These are phyloP conservation scores for Salicornia ramosissima DNA, from an alignment of 148 eudicot species.

Conservation along the genomic window DNA sequence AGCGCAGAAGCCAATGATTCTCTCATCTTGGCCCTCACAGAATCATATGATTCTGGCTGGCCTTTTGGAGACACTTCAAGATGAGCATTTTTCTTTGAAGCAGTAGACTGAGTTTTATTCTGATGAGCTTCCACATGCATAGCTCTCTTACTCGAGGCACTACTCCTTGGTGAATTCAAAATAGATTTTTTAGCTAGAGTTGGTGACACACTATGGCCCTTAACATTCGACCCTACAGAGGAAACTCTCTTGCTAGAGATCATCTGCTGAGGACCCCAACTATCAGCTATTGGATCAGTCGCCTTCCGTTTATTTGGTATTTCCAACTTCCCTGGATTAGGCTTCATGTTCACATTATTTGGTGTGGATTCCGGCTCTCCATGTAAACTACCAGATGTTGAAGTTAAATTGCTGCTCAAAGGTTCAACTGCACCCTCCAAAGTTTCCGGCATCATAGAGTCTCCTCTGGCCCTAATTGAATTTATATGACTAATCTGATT, in stretches of 20 bases:
- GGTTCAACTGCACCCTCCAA: slow-evolving; percentile 35
- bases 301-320: slow-evolving; percentile 60
- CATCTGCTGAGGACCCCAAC: slow-evolving; percentile 27
- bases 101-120: slow-evolving; percentile 43
- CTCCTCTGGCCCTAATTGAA: slow-evolving; percentile 33
- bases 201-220: slow-evolving; percentile 22
- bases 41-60: slow-evolving; percentile 45
- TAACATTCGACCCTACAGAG: slow-evolving; percentile 24
- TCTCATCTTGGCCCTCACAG: slow-evolving; percentile 85
- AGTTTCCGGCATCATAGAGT: slow-evolving; percentile 35
- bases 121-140: slow-evolving; percentile 40
- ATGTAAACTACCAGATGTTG: slow-evolving; percentile 19
- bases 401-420: slow-evolving; percentile 27
- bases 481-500: slow-evolving; percentile 41
- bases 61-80: slow-evolving; percentile 40
- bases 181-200: slow-evolving; percentile 22
- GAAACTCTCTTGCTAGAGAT: slow-evolving; percentile 35
- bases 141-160: slow-evolving; percentile 43
- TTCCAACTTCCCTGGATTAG: slow-evolving; percentile 29
- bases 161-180: slow-evolving; percentile 25
- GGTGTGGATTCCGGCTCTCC: slow-evolving; percentile 25
- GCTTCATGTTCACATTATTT: slow-evolving; percentile 25
- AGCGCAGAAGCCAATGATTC: slow-evolving; percentile 82
- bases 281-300: slow-evolving; percentile 30
- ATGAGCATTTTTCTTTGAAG: slow-evolving; percentile 40